Evolutionary conservation across 495 filamentous ascomycete genomes (phyloP), one percentile per base, ranked within the genome.

Genomic region (Penicillium dipodomyicola): DNA sequence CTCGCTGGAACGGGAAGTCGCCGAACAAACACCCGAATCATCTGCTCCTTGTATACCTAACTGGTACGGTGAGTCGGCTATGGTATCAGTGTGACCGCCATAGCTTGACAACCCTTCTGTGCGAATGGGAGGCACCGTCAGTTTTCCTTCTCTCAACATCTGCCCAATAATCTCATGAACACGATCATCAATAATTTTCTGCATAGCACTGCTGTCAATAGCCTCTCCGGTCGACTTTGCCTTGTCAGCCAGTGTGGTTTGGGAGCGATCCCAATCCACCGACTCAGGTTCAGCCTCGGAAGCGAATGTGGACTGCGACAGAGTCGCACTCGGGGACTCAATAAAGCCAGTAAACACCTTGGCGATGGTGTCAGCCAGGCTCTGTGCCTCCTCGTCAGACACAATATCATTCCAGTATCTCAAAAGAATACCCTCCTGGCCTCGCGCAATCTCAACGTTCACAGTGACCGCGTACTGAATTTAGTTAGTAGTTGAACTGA

Each of bases 331-430:
- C 4, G 72, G 65, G 0, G 63, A 54, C 35, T 75, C 72, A 19
- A 77, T 64, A 32, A 72, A 75, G n/a, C 56, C 60, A 8, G 62
- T 62, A 50, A 77, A 72, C 0, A 75, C 63, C 25, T 64, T 66
- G 20, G 68, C 68, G 44, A 77, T 69, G 3, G 65, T 61, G 50
- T 71, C 59, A 9, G 72, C 59, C 8, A 77, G 41, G 8, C 35
- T 23, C 23, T 70, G 64, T 0, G 67, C 78, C 51, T 77, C 67
- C 11, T 66, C 63, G n/a, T 72, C 70, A 7, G 77, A 76, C 11
- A 81, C 65, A 23, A 72, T 57, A 35, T 77, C 70, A 29, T 72
- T 75, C 78, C 78, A 81, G 59, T 79, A 78, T 49, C 77, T 73
- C 41, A 81, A 56, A 47, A 78, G 58, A 42, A 78, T 73, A n/a